phyloP scores from a whole-genome alignment of 495 filamentous ascomycete genomes.

The Penicillium daleae region DNA sequence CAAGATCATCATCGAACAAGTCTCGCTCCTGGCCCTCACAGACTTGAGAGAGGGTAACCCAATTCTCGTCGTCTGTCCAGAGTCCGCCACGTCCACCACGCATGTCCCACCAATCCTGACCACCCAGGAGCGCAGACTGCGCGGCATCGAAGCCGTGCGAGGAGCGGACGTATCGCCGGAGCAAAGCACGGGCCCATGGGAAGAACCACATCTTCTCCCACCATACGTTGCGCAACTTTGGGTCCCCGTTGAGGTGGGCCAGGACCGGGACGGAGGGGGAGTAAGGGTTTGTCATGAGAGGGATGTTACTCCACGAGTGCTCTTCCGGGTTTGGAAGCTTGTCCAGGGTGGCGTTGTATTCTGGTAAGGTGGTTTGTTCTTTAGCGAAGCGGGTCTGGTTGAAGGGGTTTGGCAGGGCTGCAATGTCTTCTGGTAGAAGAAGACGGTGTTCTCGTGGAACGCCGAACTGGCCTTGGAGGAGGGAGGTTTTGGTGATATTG shows the following conservation, averaged over 20 bases:
- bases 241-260: conserved; percentile 54
- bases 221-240: conserved; percentile 43
- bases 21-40: conserved; percentile 54
- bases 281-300: conserved; percentile 58
- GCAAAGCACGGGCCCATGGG: conserved; percentile 53
- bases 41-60: conserved; percentile 58
- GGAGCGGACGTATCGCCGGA: conserved; percentile 54
- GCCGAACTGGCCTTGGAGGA: conserved; percentile 43
- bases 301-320: conserved; percentile 52
- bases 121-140: conserved; percentile 50
- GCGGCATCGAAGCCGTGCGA: conserved; percentile 47
- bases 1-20: conserved; percentile 52
- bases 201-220: conserved; percentile 65
- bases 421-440: conserved; percentile 47
- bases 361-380: conserved; percentile 39
- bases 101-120: conserved; percentile 56
- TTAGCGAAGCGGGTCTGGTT: conserved; percentile 38
- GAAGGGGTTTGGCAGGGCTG: conserved; percentile 46
- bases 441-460: conserved; percentile 49
- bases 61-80: conserved; percentile 59
- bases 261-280: conserved; percentile 52
- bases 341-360: conserved; percentile 48
- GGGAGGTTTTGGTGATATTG: conserved; percentile 46
- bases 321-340: conserved; percentile 39
- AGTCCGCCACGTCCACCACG: conserved; percentile 61